Evolutionary conservation across 2,329 filamentous ascomycete genomes (phyloP).

Genomic region (Mycosphaerella arachidis): DNA sequence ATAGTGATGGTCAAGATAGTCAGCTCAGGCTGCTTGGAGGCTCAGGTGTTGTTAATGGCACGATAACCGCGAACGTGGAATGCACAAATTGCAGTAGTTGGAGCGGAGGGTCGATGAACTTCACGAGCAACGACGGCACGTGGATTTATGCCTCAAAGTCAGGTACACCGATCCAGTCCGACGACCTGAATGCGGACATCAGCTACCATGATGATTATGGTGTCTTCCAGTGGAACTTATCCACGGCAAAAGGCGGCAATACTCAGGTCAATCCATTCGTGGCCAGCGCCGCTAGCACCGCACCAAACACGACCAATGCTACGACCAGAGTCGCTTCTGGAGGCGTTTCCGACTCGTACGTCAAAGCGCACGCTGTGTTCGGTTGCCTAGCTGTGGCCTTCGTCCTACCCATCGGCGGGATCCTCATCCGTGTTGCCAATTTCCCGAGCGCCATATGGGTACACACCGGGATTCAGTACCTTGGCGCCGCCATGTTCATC

Average conservation of each 20-base stretch:
- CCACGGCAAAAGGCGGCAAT: slow-evolving; percentile 46
- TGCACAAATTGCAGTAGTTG: slow-evolving; percentile 52
- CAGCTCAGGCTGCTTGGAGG: slow-evolving; percentile 50
- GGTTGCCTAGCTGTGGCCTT: slow-evolving; percentile 43
- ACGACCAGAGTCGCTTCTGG: neutral
- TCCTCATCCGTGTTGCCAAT: slow-evolving; percentile 42
- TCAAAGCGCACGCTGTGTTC: slow-evolving; percentile 42
- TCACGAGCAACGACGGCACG: slow-evolving; percentile 37
- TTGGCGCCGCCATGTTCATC: slow-evolving; percentile 47
- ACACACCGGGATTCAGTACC: slow-evolving; percentile 46
- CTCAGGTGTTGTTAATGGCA: slow-evolving; percentile 48
- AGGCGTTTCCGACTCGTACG: slow-evolving; percentile 9
- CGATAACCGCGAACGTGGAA: slow-evolving; percentile 54
- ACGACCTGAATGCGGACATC: slow-evolving; percentile 43
- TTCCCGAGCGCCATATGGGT: slow-evolving; percentile 42
- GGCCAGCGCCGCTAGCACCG: slow-evolving; percentile 2
- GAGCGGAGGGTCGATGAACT: slow-evolving; percentile 50
- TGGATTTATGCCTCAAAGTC: slow-evolving; percentile 51
- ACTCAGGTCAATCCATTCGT: slow-evolving; percentile 43
- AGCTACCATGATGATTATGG: slow-evolving; percentile 42
- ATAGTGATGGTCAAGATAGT: slow-evolving; percentile 35
- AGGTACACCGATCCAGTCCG: slow-evolving; percentile 47
- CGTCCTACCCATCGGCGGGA: slow-evolving; percentile 44
- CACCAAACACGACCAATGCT: slow-evolving; percentile 5
- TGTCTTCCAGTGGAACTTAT: slow-evolving; percentile 46